Evolutionary conservation across 1,284 basidiomycete genomes (phyloP), one percentile per base, ranked within the genome.

Genomic region (Heterobasidion annosum): DNA sequence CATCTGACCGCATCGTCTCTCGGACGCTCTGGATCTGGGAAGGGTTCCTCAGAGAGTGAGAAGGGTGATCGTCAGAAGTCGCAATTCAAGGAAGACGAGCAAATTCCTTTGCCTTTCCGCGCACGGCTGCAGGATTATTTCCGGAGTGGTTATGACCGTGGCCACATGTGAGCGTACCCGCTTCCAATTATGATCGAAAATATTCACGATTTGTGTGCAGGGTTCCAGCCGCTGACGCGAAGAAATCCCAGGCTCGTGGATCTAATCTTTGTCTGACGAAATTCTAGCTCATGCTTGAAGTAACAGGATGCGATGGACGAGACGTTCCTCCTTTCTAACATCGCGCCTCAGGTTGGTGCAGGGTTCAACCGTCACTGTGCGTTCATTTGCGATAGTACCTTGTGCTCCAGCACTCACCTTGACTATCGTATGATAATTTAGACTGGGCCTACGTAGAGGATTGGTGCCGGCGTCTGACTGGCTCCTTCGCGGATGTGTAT

Each of bases 181-280:
- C 19, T 45, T 19, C 9, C 42, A 10, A 8, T 40, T 7, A 15
- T 33, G 10, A 12, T n/a, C 7, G 5, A 35, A 54, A 51, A 13
- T 44, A 9, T 18, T 54, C 9, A 34, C 15, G 33, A 48, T 54
- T 19, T 55, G 25, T 34, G 0, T 13, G 1, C 58, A 92, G 91
- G 91, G 92, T 93, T 0, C 94, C 96, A 40, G 96, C 96, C n/a
- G 96, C 96, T 35, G 97, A 99, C 68, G 95, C 94, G 8, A 98
- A 97, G 68, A 70, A 74, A n/a, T 91, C 88, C 25, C 85, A 88
- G 70, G 84, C 82, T 58, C 18, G 68, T 10, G 15, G 18, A 12
- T 61, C 34, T 5, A 47, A 40, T 44, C 18, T 37, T n/a, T 12
- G 16, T 19, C 8, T n/a, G 16, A 48, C 25, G 19, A 8, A 3